These are phyloP conservation scores for Gardenia jasminoides DNA, from an alignment of 257 asterid genomes.

Conservation along the genomic window DNA sequence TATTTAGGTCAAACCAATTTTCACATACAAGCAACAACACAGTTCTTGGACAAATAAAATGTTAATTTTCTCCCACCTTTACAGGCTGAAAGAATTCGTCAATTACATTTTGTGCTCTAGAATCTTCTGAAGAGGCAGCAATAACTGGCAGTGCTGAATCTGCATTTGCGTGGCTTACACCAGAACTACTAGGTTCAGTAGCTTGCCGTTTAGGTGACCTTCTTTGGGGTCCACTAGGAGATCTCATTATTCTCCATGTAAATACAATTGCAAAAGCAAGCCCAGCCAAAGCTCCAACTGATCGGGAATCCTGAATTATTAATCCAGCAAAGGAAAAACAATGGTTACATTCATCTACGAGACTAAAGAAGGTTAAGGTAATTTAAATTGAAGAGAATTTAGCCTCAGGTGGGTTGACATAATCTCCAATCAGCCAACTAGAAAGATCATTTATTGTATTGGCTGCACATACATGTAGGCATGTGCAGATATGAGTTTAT, in stretches of 20 bases:
- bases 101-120: constrained; percentile 60
- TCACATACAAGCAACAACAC: neutral
- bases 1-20: neutral
- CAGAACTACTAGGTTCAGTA: constrained; percentile 54
- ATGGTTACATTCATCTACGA: neutral
- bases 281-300: constrained; percentile 80
- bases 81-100: constrained; percentile 85
- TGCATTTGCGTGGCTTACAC: constrained; percentile 37
- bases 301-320: constrained; percentile 62
- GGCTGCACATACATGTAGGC: neutral
- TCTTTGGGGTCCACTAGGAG: constrained; percentile 64
- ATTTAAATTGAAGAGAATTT: neutral
- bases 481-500: neutral
- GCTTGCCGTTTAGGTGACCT: constrained; percentile 64
- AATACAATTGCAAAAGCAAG: constrained; percentile 79
- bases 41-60: neutral
- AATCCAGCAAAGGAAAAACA: neutral
- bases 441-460: neutral
- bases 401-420: neutral
- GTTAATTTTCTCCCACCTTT: constrained; percentile 40
- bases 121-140: constrained; percentile 51
- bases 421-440: neutral
- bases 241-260: constrained; percentile 78
- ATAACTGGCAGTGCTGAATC: constrained; percentile 37
- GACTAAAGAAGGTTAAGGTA: neutral